Evolutionary conservation across 805 yeast species (phyloP), one percentile per base, ranked within the genome.

Genomic region (Yamadazyma sp.): DNA sequence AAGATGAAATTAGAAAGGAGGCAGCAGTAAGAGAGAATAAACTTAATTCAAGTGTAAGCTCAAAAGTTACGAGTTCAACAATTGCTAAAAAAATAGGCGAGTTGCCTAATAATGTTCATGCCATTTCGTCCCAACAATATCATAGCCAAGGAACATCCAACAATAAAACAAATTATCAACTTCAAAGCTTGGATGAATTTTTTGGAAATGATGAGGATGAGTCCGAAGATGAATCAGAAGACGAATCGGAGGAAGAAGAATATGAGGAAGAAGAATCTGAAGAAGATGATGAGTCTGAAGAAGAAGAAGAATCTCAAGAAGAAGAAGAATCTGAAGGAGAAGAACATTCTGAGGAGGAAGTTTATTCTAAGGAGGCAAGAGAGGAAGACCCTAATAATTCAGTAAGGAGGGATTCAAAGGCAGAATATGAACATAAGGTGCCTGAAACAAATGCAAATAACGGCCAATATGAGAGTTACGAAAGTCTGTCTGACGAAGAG

Each of bases 131-230:
- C 10, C 42, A 43, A 15, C 47, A 41, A 11, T 42, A 27, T 14
- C 43, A 40, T 8, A 42, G 39, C 12, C 38, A 38, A 20, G 17
- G 21, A 3, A 35, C 29, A n/a, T n/a, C n/a, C n/a, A 27, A 13
- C 27, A 7, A 22, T 37, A 5, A 31, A 37, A 22, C 45, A 50
- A 1, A 47, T 35, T 81, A 78, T 49, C 73, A 76, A 40, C 57
- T 84, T 24, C 95, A 86, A 55, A 83, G 89, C 38, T 61, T 89
- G 38, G 97, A 89, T 51, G 98, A 89, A 42, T 89, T 89, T 55
- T 80, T 89, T 47, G 82, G 64, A 36, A 35, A 50, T 14, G 61
- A 54, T 7, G 62, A 57, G 3, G 63, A 52, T 10, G 44, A 35
- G 11, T 39, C 35, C 5, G 46, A 36, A n/a, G 43, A 34, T 5